These are phyloP conservation scores for Cerrena zonata DNA, from an alignment of 1,284 basidiomycete species.

Conservation along the genomic window DNA sequence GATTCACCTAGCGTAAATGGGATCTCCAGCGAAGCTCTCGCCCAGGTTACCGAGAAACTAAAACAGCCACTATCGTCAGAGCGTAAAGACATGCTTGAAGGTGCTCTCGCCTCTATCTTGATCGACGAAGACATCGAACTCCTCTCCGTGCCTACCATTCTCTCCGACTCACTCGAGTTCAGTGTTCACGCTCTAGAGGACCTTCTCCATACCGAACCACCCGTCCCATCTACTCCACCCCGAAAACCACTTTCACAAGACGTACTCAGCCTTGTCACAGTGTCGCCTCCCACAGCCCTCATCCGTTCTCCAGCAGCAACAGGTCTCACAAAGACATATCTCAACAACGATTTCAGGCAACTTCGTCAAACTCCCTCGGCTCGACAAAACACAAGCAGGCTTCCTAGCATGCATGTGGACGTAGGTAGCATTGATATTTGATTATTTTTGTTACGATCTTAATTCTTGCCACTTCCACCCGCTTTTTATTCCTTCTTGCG, in stretches of 20 bases:
- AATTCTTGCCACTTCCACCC: too few relatives aligned
- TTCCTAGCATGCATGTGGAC: slow-evolving; percentile 74
- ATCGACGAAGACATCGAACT: slow-evolving; percentile 13
- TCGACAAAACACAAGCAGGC: slow-evolving; percentile 71
- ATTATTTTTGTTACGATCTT: too few relatives aligned
- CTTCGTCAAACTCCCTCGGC: slow-evolving; percentile 59
- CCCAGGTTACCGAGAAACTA: slow-evolving; percentile 15
- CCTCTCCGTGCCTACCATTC: slow-evolving; percentile 7
- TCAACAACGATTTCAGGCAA: slow-evolving; percentile 71
- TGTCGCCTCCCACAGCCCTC: slow-evolving; percentile 65
- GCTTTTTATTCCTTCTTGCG: too few relatives aligned
- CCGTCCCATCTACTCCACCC: slow-evolving; percentile 43
- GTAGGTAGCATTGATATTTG: slow-evolving; percentile 40
- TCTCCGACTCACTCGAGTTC: slow-evolving; percentile 22
- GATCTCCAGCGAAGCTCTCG: slow-evolving; percentile 32
- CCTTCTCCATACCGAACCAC: slow-evolving; percentile 16
- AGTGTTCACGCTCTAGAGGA: slow-evolving; percentile 26
- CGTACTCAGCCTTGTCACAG: slow-evolving; percentile 41
- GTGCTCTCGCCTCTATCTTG: slow-evolving; percentile 15
- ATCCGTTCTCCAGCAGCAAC: slow-evolving; percentile 68
- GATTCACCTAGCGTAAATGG: slow-evolving; percentile 34
- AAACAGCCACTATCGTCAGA: background rate
- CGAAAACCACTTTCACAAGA: slow-evolving; percentile 48
- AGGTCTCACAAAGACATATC: slow-evolving; percentile 75
- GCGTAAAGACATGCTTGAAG: slow-evolving; percentile 17